Evolutionary conservation across 2,329 filamentous ascomycete genomes (phyloP).

Genomic region (Monilinia aucupariae): DNA sequence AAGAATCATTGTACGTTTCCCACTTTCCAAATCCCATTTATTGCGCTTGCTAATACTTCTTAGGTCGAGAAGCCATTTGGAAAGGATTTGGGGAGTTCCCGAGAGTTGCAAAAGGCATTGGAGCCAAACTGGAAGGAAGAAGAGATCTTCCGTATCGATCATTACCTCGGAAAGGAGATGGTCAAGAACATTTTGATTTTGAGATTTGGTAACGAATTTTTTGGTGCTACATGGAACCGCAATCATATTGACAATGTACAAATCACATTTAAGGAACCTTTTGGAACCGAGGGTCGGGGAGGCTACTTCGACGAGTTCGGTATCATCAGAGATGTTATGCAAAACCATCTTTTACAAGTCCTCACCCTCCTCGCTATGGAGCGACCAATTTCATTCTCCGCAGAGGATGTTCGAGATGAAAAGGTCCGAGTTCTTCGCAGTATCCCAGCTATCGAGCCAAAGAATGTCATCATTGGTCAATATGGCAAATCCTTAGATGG

Average conservation of each 20-base stretch:
- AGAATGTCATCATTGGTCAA: conserved; percentile 99
- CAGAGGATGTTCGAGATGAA: conserved; percentile 97
- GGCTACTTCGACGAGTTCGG: conserved; percentile 99
- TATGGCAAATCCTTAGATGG: conserved; percentile 95
- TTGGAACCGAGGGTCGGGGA: conserved; percentile 94
- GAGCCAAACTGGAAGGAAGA: conserved; percentile 98
- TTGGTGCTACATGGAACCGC: conserved; percentile 97
- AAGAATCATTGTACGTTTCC: conserved; percentile 76
- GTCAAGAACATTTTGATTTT: conserved; percentile 99
- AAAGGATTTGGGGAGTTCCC: conserved; percentile 90
- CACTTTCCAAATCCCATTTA: neutral
- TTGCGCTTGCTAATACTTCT: conserved; percentile 23
- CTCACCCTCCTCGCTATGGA: conserved; percentile 97
- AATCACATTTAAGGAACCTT: conserved; percentile 99
- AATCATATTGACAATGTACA: conserved; percentile 99
- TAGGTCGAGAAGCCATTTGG: conserved; percentile 99
- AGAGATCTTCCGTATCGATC: conserved; percentile 97
- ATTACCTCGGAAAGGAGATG: conserved; percentile 99
- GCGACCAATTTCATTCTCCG: conserved; percentile 93
- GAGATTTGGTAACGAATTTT: conserved; percentile 97
- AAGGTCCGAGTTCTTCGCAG: conserved; percentile 93
- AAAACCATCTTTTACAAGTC: conserved; percentile 97
- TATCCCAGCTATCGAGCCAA: conserved; percentile 92
- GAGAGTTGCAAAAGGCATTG: conserved; percentile 89
- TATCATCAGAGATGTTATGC: conserved; percentile 99